Percentiles rank a stretch among this genome's conserved stretches.
Evolutionary conservation across 495 filamentous ascomycete species (phyloP).

Genomic region (Cairneyella variabilis): DNA sequence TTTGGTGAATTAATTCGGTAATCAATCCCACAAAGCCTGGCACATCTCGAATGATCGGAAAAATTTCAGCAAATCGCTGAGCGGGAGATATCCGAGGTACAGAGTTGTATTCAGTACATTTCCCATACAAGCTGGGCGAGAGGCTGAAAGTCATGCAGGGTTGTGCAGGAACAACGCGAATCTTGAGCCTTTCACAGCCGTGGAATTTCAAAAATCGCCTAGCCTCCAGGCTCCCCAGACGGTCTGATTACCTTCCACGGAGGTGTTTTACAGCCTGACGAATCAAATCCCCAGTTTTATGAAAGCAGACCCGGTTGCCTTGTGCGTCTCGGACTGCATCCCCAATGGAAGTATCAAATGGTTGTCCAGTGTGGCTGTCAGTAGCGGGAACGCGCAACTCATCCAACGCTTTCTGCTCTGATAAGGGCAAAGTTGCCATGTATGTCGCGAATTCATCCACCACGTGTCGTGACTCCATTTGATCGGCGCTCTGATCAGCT

Average conservation of each 20-base stretch:
- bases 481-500: slow-evolving; percentile 30
- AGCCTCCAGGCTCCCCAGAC: background rate
- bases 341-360: slow-evolving; percentile 36
- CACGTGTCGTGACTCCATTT: slow-evolving; percentile 26
- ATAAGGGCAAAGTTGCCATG: slow-evolving; percentile 30
- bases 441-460: slow-evolving; percentile 36
- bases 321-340: slow-evolving; percentile 35
- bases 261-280: slow-evolving; percentile 27
- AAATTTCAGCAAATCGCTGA: too few relatives aligned
- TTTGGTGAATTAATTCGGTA: too few relatives aligned
- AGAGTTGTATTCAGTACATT: too few relatives aligned
- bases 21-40: too few relatives aligned
- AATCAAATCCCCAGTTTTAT: slow-evolving; percentile 39
- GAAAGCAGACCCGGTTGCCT: slow-evolving; percentile 34
- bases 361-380: slow-evolving; percentile 34
- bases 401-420: slow-evolving; percentile 34
- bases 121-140: too few relatives aligned
- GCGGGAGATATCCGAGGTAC: too few relatives aligned
- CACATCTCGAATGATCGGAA: too few relatives aligned
- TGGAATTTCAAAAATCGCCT: background rate
- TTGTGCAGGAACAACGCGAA: too few relatives aligned
- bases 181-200: background rate
- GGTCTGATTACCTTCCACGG: background rate
- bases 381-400: slow-evolving; percentile 32
- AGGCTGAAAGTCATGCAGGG: too few relatives aligned